Conservation (phyloP, 1,139 yeast species). For the Lodderomyces pseudojiufengensis region DNA sequence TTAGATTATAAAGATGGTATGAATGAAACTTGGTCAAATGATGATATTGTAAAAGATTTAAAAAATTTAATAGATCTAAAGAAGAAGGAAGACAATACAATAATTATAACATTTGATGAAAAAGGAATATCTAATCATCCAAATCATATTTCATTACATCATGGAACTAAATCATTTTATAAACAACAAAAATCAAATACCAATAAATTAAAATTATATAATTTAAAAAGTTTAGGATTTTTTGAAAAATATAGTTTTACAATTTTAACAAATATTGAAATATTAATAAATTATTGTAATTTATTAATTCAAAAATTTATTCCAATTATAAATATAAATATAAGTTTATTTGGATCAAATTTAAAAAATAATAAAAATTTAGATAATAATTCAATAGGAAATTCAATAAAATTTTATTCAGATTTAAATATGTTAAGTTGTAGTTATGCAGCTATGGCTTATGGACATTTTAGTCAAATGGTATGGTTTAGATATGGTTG, state of each 20-base stretch:
- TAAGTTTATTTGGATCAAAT: constrained; percentile 30
- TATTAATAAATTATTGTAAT: constrained; percentile 33
- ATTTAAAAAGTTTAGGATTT: constrained; percentile 44
- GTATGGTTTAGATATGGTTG: constrained; percentile 95
- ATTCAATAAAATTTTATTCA: constrained; percentile 42
- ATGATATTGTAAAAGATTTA: constrained; percentile 34
- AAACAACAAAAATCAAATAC: constrained; percentile 7
- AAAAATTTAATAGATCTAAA: constrained; percentile 7
- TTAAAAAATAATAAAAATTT: constrained; percentile 7
- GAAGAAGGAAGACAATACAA: constrained; percentile 19
- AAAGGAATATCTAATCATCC: constrained; percentile 82
- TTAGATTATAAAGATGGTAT: constrained; percentile 68
- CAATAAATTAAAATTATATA: constrained; percentile 26
- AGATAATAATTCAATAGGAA: constrained; percentile 14
- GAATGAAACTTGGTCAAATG: constrained; percentile 61
- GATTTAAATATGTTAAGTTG: constrained; percentile 58
- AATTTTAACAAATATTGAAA: constrained; percentile 44
- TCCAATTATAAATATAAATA: constrained; percentile 33
- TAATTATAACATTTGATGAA: constrained; percentile 76
- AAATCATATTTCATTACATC: constrained; percentile 69
- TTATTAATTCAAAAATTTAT: constrained; percentile 31
- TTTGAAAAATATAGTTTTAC: constrained; percentile 52
- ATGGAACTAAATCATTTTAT: constrained; percentile 47
- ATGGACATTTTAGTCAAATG: constrained; percentile 86
- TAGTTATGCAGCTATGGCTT: constrained; percentile 71